Evolutionary conservation across 2,329 filamentous ascomycete species (phyloP).

Genomic region (Emydomyces testavorans): DNA sequence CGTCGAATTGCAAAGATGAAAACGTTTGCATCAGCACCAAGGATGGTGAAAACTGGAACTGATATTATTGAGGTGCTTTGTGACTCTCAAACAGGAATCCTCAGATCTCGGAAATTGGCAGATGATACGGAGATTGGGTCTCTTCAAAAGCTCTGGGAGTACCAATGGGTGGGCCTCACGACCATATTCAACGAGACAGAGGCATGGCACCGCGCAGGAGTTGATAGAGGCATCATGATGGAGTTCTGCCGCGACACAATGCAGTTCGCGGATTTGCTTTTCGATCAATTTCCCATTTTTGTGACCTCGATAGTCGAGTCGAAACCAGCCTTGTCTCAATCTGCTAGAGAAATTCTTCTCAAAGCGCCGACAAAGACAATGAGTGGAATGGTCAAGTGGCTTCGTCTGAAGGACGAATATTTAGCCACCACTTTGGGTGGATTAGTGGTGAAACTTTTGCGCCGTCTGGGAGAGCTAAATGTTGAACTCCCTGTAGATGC

Average conservation of each 20-base stretch:
- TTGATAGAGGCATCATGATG: conserved; percentile 69
- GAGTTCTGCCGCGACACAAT: conserved; percentile 92
- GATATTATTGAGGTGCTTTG: conserved; percentile 55
- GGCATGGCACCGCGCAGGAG: conserved; percentile 57
- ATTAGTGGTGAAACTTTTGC: conserved; percentile 72
- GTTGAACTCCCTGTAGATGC: conserved; percentile 58
- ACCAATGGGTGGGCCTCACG: conserved; percentile 69
- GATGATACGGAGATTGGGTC: conserved; percentile 52
- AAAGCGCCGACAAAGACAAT: conserved; percentile 54
- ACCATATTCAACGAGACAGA: conserved; percentile 76
- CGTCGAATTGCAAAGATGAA: conserved; percentile 45
- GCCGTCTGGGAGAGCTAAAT: conserved; percentile 63
- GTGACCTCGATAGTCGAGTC: conserved; percentile 53
- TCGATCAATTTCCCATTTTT: conserved; percentile 75
- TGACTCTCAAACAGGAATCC: conserved; percentile 50
- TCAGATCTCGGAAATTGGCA: conserved; percentile 46
- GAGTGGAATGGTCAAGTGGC: conserved; percentile 68
- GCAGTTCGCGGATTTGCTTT: conserved; percentile 76
- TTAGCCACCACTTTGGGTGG: conserved; percentile 71
- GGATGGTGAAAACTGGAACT: conserved; percentile 49
- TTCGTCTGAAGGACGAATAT: conserved; percentile 78
- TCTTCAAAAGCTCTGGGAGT: conserved; percentile 69
- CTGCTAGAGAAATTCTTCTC: conserved; percentile 46
- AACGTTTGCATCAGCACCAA: conserved; percentile 49
- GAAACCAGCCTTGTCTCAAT: conserved; percentile 29